Conservation (phyloP, 163 green algal species). For the Volvox carteri region DNA sequence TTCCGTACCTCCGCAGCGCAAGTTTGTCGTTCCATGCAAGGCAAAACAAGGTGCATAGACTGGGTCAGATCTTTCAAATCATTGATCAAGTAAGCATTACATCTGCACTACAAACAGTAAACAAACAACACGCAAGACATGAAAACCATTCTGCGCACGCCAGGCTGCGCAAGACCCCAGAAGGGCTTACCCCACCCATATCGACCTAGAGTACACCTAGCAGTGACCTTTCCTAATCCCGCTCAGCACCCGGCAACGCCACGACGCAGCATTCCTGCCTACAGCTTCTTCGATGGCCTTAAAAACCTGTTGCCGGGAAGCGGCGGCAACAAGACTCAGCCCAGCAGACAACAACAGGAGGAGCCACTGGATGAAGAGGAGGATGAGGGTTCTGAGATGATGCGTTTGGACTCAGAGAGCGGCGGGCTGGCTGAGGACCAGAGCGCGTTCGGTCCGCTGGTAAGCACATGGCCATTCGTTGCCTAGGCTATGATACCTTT, state of each 20-base stretch:
- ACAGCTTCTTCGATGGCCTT: conserved; percentile 46
- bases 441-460: conserved; percentile 43
- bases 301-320: conserved; percentile 22
- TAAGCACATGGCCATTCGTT: no score
- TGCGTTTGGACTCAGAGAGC: conserved; percentile 22
- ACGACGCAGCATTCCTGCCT: not conserved
- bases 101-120: no score
- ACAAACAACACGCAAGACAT: not conserved
- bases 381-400: conserved; percentile 31
- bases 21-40: no score
- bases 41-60: no score
- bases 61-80: no score
- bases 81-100: no score
- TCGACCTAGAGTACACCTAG: not conserved
- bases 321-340: not conserved
- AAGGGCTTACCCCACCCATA: not conserved
- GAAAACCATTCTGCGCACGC: not conserved
- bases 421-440: conserved; percentile 34
- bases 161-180: not conserved
- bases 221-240: not conserved
- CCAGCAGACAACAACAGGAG: not conserved
- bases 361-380: conserved; percentile 4
- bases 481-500: no score
- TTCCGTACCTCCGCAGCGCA: no score
- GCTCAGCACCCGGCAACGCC: not conserved